Evolutionary conservation across 2,329 filamentous ascomycete genomes (phyloP).

Genomic region (Colletotrichum salicis): DNA sequence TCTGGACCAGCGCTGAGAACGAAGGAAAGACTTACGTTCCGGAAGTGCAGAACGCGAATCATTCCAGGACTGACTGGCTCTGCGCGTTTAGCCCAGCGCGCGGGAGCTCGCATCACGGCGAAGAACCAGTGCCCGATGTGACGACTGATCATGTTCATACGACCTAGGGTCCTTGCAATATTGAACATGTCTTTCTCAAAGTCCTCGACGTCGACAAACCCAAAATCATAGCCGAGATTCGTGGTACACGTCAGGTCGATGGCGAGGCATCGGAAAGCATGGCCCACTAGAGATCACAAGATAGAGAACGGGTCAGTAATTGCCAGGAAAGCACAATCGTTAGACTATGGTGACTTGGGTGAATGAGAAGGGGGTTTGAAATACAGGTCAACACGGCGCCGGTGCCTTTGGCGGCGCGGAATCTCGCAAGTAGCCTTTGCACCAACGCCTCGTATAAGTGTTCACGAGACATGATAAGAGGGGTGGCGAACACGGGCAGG

Average conservation of each 20-base stretch:
- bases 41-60: background rate
- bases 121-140: background rate
- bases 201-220: constrained; percentile 1
- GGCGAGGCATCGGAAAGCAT: background rate
- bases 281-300: background rate
- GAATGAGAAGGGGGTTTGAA: background rate
- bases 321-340: no score
- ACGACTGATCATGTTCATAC: background rate
- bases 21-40: background rate
- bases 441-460: background rate
- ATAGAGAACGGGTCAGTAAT: background rate
- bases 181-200: background rate
- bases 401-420: background rate
- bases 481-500: background rate
- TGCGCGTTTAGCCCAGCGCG: background rate
- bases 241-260: background rate
- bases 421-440: background rate
- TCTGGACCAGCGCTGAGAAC: background rate
- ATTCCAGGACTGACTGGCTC: background rate
- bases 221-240: background rate
- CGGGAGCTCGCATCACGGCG: background rate
- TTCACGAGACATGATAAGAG: background rate
- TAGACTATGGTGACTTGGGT: no score
- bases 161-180: background rate
- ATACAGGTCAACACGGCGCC: background rate